A percentile compares a stretch with the other conserved stretches of the same genome.
These are phyloP conservation scores for Kluyveromyces aestuarii DNA, from an alignment of 805 yeast species.

Conservation along the genomic window DNA sequence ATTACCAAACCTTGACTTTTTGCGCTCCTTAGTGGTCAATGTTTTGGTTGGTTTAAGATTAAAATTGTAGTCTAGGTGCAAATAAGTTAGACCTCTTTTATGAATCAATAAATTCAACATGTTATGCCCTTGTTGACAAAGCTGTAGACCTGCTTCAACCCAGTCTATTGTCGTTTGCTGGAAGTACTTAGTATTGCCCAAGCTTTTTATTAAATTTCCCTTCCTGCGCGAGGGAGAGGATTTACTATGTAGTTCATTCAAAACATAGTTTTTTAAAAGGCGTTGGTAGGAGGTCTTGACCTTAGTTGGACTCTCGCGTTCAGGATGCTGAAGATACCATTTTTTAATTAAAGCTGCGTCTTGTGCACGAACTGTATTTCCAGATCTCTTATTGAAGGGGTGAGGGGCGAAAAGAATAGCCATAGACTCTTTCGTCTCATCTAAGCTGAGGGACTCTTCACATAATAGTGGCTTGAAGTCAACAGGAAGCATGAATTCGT, in stretches of 20 bases:
- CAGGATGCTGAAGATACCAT: constrained; percentile 71
- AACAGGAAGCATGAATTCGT: constrained; percentile 34
- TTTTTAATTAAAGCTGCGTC: constrained; percentile 78
- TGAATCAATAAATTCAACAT: constrained; percentile 88
- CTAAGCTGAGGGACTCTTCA: constrained; percentile 36
- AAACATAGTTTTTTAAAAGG: constrained; percentile 64
- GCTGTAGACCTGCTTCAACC: constrained; percentile 97
- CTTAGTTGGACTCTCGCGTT: constrained; percentile 56
- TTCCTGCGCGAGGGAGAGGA: constrained; percentile 39
- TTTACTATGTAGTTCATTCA: constrained; percentile 55
- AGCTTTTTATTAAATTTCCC: constrained; percentile 49
- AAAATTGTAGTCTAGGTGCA: constrained; percentile 92
- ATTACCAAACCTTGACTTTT: constrained; percentile 90
- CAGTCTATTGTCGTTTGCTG: constrained; percentile 91
- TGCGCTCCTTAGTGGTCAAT: constrained; percentile 90
- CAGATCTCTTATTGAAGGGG: constrained; percentile 75
- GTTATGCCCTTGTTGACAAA: constrained; percentile 87
- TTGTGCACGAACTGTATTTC: constrained; percentile 69
- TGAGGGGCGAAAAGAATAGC: constrained; percentile 71
- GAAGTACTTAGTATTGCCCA: constrained; percentile 77
- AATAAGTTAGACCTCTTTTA: constrained; percentile 79
- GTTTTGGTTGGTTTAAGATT: constrained; percentile 95
- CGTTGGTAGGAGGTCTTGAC: constrained; percentile 85
- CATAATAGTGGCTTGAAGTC: constrained; percentile 44
- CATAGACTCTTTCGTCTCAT: constrained; percentile 47